Evolutionary conservation across 495 filamentous ascomycete species (phyloP).

Genomic region (Lasiosphaeria miniovina): DNA sequence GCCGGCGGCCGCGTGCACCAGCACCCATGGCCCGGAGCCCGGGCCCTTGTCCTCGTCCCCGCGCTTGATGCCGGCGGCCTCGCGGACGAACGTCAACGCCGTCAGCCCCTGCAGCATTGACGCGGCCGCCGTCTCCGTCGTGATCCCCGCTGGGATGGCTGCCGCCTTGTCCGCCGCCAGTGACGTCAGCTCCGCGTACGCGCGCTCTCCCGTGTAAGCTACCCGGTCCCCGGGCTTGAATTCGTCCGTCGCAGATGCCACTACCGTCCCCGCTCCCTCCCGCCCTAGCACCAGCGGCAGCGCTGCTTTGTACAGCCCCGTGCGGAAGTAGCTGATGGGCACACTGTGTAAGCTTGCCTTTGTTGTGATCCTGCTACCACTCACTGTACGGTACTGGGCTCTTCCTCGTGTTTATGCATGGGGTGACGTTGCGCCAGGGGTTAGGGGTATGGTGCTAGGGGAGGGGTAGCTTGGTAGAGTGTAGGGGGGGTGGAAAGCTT

Average conservation of each 20-base stretch:
- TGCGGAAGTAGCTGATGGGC: conserved; percentile 73
- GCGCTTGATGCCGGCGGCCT: conserved; percentile 66
- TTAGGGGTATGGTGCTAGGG: too few species aligned
- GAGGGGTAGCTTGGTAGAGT: not conserved
- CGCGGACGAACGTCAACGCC: conserved; percentile 76
- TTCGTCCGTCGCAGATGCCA: conserved; percentile 37
- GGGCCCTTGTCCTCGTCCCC: conserved; percentile 12
- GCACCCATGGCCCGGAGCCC: conserved; percentile 67
- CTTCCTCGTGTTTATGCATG: too few species aligned
- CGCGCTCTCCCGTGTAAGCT: conserved; percentile 55
- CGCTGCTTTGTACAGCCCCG: conserved; percentile 73
- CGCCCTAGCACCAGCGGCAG: conserved; percentile 75
- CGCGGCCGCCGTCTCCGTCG: conserved; percentile 62
- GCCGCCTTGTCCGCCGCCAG: conserved; percentile 54
- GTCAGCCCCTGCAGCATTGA: conserved; percentile 81
- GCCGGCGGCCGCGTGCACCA: conserved; percentile 89
- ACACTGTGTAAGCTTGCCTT: conserved; percentile 20
- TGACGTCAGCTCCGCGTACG: conserved; percentile 76
- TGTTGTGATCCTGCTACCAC: not conserved
- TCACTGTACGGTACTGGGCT: too few species aligned
- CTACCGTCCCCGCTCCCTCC: conserved; percentile 61
- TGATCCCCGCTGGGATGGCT: conserved; percentile 62
- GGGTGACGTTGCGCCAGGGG: too few species aligned
- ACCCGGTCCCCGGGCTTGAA: conserved; percentile 66
- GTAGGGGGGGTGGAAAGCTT: not conserved